phyloP scores from a whole-genome alignment of 768 basidiomycete species.

The Astraeus odoratus region DNA sequence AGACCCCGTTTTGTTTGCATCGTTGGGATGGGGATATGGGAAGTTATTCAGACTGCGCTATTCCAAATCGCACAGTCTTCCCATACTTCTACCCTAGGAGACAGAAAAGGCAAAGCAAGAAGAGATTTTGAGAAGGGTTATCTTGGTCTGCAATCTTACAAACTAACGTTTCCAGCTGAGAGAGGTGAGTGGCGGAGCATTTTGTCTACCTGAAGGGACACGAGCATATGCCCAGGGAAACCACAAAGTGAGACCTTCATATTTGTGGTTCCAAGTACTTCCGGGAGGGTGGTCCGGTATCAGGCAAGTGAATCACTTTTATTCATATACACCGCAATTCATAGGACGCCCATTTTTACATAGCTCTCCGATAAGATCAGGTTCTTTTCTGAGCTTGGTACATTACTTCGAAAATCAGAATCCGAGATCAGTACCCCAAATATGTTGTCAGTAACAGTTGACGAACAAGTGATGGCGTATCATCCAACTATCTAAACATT shows the following conservation, averaged over 20 bases:
- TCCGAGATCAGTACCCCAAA: constrained; percentile 10
- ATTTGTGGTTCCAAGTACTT: constrained; percentile 72
- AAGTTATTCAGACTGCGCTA: constrained; percentile 28
- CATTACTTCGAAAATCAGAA: constrained; percentile 16
- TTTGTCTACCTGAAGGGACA: not conserved
- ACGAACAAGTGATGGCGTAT: not conserved
- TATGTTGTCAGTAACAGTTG: constrained; percentile 1
- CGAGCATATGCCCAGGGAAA: not conserved
- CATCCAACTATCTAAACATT: not conserved
- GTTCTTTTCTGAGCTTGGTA: constrained; percentile 32
- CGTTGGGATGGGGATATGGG: constrained; percentile 68
- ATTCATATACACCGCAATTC: not conserved
- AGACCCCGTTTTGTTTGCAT: constrained; percentile 70
- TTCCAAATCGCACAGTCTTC: constrained; percentile 24
- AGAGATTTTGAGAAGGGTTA: constrained; percentile 4
- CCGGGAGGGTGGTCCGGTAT: constrained; percentile 64
- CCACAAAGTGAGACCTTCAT: constrained; percentile 55
- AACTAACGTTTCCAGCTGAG: constrained; percentile 10
- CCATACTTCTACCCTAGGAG: not conserved
- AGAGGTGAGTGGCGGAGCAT: constrained; percentile 3
- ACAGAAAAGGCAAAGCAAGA: constrained; percentile 5
- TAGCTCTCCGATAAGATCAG: constrained; percentile 41
- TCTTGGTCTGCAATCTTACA: constrained; percentile 20
- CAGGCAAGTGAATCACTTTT: constrained; percentile 40
- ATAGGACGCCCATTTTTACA: not conserved